These are phyloP conservation scores for Botrytis deweyae DNA, from an alignment of 2,329 filamentous ascomycete genomes.

Conservation along the genomic window DNA sequence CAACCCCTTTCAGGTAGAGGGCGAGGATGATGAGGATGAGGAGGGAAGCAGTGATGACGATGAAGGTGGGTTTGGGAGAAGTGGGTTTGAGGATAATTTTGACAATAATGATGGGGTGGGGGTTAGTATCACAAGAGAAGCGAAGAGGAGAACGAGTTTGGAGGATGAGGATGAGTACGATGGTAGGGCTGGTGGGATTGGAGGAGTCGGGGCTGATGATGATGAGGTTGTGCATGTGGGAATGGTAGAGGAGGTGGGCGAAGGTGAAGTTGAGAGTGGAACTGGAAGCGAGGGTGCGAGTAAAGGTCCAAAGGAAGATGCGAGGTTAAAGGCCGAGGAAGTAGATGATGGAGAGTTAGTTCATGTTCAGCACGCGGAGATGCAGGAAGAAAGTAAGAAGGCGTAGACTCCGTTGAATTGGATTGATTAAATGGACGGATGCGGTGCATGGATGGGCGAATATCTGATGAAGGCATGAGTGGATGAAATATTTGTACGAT, in stretches of 20 bases:
- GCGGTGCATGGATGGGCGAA: neutral
- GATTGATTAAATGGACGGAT: neutral
- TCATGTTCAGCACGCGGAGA: slow-evolving; percentile 35
- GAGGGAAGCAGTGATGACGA: slow-evolving; percentile 33
- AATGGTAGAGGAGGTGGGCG: slow-evolving; percentile 16
- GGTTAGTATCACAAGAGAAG: slow-evolving; percentile 37
- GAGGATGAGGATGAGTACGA: slow-evolving; percentile 40
- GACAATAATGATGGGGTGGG: slow-evolving; percentile 18
- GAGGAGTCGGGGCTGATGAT: slow-evolving; percentile 23
- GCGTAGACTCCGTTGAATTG: neutral
- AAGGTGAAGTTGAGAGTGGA: neutral
- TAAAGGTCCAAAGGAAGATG: neutral
- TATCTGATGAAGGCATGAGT: neutral
- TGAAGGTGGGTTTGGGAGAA: slow-evolving; percentile 21
- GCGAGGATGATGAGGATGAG: slow-evolving; percentile 37
- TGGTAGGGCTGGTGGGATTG: slow-evolving; percentile 35
- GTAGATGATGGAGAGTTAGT: slow-evolving; percentile 30
- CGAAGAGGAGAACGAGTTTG: slow-evolving; percentile 39
- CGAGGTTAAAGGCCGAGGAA: neutral
- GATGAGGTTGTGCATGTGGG: slow-evolving; percentile 32
- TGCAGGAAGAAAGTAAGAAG: slow-evolving; percentile 27
- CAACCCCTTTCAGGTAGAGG: slow-evolving; percentile 39
- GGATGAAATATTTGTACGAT: slow-evolving; percentile 7
- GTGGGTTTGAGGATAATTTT: slow-evolving; percentile 16
- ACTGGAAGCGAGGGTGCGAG: neutral